Conservation (phyloP, 2,329 filamentous ascomycete species). For the Xylariaceae sp. region DNA sequence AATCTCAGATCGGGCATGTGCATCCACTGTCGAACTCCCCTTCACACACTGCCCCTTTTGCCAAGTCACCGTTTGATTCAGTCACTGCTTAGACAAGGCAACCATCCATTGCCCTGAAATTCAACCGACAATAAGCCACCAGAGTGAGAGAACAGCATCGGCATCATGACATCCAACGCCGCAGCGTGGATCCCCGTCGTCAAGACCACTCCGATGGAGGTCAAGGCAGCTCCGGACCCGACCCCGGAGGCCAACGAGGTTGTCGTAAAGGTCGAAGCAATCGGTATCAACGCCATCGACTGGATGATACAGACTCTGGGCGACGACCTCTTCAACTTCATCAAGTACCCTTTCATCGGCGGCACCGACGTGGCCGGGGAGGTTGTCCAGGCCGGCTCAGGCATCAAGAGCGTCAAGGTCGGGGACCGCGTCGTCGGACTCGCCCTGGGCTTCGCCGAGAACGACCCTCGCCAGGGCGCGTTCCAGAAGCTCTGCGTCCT, state of each 20-base stretch:
- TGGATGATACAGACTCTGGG: conserved; percentile 19
- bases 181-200: no score
- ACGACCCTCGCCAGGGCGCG: conserved; percentile 12
- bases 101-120: no score
- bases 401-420: conserved; percentile 15
- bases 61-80: no score
- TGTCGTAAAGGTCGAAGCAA: conserved; percentile 20
- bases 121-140: no score
- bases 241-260: conserved; percentile 13
- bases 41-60: no score
- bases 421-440: conserved; percentile 26
- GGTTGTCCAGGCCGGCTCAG: conserved; percentile 21
- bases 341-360: conserved; percentile 23
- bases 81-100: no score
- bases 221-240: conserved; percentile 11
- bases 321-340: conserved; percentile 9
- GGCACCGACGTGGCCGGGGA: conserved; percentile 26
- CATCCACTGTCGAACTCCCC: no score
- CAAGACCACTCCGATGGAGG: no score
- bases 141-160: no score
- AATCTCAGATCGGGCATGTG: no score
- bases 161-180: no score
- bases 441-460: conserved; percentile 5
- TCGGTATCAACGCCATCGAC: conserved; percentile 28
- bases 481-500: conserved; percentile 21